Evolutionary conservation across 2,329 filamentous ascomycete genomes (phyloP), one percentile per base, ranked within the genome.

Genomic region (Huntiella omanensis): DNA sequence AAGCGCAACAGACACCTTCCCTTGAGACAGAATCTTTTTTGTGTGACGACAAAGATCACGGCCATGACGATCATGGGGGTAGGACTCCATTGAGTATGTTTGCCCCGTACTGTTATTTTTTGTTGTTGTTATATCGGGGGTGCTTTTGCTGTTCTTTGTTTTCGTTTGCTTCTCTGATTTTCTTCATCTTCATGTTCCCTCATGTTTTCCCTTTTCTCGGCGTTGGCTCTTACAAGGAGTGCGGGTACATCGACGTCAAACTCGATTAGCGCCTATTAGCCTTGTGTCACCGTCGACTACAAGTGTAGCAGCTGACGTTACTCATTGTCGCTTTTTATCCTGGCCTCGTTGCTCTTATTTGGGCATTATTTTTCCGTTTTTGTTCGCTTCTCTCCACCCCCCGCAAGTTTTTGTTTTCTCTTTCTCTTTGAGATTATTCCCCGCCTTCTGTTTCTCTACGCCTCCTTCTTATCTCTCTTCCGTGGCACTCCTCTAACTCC

Each of bases 221-320:
- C 19, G 45, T 28, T 28, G 22, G 22, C 22, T 28, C 6, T 28
- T 28, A 28, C 22, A 28, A 28, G 22, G 22, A 2, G 8, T 28
- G 6, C 7, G 22, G 22, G 22, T 28, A 28, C 8, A 28, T 28
- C 3, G 22, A 28, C 22, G 22, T 28, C 6, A 28, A 28, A 28
- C 22, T 28, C 22, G 22, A 28, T 28, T 28, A 28, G 22, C 22
- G 22, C 22, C 22, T 28, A 28, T 28, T 28, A 34, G 10, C 8
- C 36, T 49, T 49, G 47, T 49, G 47, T 43, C 38, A 46, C 47
- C 47, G 47, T 46, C 43, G 33, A 38, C 45, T 49, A 22, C 42
- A 32, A 28, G 22, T 28, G 22, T 28, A 28, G 22, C 6, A 28
- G 2, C 22, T 28, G 22, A 28, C 22, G 22, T 28, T 28, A 28